These are phyloP conservation scores for Manihot esculenta DNA, from an alignment of 441 rosid genomes.

Conservation along the genomic window DNA sequence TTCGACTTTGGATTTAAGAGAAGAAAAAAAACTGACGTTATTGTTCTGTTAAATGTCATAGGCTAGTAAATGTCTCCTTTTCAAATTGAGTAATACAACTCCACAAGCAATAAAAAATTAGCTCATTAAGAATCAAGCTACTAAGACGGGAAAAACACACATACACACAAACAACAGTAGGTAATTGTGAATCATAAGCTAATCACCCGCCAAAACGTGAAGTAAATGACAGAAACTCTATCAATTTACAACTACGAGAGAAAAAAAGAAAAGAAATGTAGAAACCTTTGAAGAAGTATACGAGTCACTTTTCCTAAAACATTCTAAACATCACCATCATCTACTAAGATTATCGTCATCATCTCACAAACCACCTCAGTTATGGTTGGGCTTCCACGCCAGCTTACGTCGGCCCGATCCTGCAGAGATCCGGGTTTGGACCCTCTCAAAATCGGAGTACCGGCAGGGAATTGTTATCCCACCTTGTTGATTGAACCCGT, in stretches of 20 bases:
- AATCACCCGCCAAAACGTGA: neutral
- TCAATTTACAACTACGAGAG: constrained; percentile 19
- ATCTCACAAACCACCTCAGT: constrained; percentile 20
- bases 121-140: too few relatives aligned
- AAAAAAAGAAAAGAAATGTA: neutral
- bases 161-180: too few relatives aligned
- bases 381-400: constrained; percentile 41
- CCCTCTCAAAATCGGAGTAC: constrained; percentile 72
- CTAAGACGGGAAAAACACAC: too few relatives aligned
- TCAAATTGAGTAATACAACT: too few relatives aligned
- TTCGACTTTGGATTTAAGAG: too few relatives aligned
- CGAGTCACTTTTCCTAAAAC: neutral
- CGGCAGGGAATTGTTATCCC: constrained; percentile 86
- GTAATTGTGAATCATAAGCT: neutral
- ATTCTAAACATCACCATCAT: constrained; percentile 2
- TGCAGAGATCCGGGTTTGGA: constrained; percentile 59
- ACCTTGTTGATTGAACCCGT: constrained; percentile 71
- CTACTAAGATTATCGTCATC: constrained; percentile 27
- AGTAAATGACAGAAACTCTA: neutral
- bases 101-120: too few relatives aligned
- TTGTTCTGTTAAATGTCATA: too few relatives aligned
- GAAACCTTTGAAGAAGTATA: neutral
- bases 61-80: too few relatives aligned
- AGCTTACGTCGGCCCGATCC: constrained; percentile 41
- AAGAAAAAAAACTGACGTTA: too few relatives aligned